Evolutionary conservation across 1,284 basidiomycete species (phyloP).

Genomic region (Ceratobasidium sp.): DNA sequence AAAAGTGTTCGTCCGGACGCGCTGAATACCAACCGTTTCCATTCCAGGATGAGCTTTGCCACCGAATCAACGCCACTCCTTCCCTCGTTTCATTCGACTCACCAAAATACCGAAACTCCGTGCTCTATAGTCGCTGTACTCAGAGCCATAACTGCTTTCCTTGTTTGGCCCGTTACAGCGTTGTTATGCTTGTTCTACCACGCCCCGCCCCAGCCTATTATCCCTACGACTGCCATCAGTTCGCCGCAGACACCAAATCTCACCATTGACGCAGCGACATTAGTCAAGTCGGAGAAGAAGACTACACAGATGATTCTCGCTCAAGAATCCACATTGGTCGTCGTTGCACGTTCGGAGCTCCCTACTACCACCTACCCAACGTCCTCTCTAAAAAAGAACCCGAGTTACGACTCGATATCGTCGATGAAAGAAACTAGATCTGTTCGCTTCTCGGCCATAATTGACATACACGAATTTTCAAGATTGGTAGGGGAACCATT

Average conservation of each 20-base stretch:
- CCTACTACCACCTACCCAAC: conserved; percentile 27
- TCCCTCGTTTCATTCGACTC: conserved; percentile 25
- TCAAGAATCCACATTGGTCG: conserved; percentile 24
- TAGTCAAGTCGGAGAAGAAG: conserved; percentile 6
- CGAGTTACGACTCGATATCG: conserved; percentile 31
- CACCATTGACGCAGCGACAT: background rate
- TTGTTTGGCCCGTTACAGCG: background rate
- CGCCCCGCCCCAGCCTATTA: background rate
- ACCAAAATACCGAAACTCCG: conserved; percentile 4
- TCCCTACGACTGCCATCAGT: background rate
- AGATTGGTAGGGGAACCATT: conserved; percentile 29
- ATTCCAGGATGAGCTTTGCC: background rate
- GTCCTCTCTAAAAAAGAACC: conserved; percentile 33
- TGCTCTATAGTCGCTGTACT: background rate
- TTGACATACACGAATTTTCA: conserved; percentile 38
- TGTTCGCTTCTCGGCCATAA: conserved; percentile 36
- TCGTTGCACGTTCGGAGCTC: conserved; percentile 18
- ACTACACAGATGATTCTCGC: conserved; percentile 3
- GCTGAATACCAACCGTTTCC: background rate
- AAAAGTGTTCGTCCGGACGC: background rate
- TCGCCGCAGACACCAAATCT: background rate
- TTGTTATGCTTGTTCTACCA: background rate
- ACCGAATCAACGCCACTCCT: conserved; percentile 36
- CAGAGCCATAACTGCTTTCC: background rate
- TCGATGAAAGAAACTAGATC: conserved; percentile 31